phyloP scores from a whole-genome alignment of 1,139 yeast species.

The Zhuliangozyma parablackwelliae region DNA sequence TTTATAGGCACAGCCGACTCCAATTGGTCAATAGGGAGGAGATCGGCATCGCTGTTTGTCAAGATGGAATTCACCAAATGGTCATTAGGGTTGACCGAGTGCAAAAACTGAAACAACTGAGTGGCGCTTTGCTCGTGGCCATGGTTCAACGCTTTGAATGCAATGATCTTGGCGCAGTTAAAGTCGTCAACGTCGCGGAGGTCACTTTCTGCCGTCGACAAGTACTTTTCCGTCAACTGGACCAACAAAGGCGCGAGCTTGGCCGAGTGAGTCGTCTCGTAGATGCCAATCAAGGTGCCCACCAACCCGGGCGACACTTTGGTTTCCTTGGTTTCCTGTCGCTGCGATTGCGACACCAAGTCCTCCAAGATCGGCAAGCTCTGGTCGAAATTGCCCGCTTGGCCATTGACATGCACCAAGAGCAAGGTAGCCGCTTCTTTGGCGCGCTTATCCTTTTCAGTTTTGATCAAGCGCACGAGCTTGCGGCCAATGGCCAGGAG shows the following conservation, averaged over 20 bases:
- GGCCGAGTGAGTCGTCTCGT: constrained; percentile 31
- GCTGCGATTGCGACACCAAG: constrained; percentile 14
- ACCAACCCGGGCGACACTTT: constrained; percentile 38
- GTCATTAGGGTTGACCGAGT: constrained; percentile 24
- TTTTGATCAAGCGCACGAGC: constrained; percentile 21
- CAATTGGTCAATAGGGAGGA: constrained; percentile 36
- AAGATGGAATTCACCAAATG: constrained; percentile 29
- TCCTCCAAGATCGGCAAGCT: constrained; percentile 42
- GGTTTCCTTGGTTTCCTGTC: constrained; percentile 6
- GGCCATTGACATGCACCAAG: constrained; percentile 43
- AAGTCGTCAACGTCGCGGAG: constrained; percentile 21
- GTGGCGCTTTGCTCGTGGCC: constrained; percentile 25
- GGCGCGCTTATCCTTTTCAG: constrained; percentile 2
- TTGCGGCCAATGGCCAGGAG: constrained; percentile 18
- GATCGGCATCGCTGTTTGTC: constrained; percentile 17
- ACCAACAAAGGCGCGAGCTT: constrained; percentile 23
- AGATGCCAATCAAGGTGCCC: constrained; percentile 44
- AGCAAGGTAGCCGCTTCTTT: constrained; percentile 31
- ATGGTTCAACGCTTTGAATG: constrained; percentile 40
- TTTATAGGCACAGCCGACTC: constrained; percentile 17
- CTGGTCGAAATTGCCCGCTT: constrained; percentile 38
- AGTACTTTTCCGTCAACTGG: constrained; percentile 18
- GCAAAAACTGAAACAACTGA: constrained; percentile 29
- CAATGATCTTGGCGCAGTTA: constrained; percentile 44
- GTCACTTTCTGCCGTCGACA: constrained; percentile 14